Evolutionary conservation across 2,329 filamentous ascomycete genomes (phyloP), one percentile per base, ranked within the genome.

Genomic region (Penicillium hesseltinei): DNA sequence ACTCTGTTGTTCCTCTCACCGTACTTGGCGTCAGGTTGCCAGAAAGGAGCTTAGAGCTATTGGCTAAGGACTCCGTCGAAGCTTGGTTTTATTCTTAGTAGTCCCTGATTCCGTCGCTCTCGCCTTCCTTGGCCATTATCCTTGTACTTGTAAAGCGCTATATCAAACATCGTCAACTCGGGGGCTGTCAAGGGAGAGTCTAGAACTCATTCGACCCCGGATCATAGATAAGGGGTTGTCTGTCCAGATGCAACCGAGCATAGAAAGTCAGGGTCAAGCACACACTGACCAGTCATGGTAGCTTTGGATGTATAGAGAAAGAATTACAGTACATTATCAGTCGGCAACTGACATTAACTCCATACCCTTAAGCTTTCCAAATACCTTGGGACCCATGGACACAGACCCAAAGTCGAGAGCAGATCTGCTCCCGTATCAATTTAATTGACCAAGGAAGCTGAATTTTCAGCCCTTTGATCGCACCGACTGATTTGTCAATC

Each of bases 401-500:
- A 21, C 27, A 21, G 10, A 31, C 43, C n/a, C 25, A 21, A 15
- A 19, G 8, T 21, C 17, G 17, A 31, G 43, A 45, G 1, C 42
- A 10, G 43, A 29, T 45, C 10, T 19, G 27, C 29, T 10, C 13
- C 25, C 9, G 8, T 17, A n/a, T 43, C 4, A 27, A n/a, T 23
- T 27, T n/a, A 56, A 67, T 69, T 27, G 66, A 71, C 48, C 60
- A 67, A 19, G 68, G 65, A 39, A 70, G 40, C 13, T 64, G 65
- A 31, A 72, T 52, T 42, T 63, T 59, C 7, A 56, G 64, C 1
- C 80, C 81, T 19, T 72, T 67, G 3, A 60, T 60, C 29, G 67
- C 62, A 8, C 46, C 33, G 0, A 77, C 68, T 25, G 29, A 77
- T 73, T 85, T 82, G 0, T 77, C 80, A 4, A 73, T 68, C 4